phyloP scores from a whole-genome alignment of 805 yeast genomes.

The Kluyveromyces starmeri region DNA sequence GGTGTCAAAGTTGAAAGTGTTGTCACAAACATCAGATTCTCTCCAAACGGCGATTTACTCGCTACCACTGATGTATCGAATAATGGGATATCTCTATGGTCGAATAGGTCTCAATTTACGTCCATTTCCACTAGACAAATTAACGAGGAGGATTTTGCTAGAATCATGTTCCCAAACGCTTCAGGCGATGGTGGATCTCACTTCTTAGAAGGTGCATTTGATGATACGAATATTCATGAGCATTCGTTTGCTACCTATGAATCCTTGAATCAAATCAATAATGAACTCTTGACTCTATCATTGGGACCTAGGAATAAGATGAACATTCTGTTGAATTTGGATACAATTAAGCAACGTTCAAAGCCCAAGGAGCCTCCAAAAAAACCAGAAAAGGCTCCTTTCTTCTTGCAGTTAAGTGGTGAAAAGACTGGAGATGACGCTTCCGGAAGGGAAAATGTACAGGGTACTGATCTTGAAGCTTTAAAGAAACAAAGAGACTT shows the following conservation, averaged over 20 bases:
- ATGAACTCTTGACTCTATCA: slow-evolving; percentile 62
- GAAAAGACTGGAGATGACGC: slow-evolving; percentile 67
- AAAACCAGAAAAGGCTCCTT: slow-evolving; percentile 71
- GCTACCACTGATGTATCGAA: slow-evolving; percentile 91
- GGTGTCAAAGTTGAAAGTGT: slow-evolving; percentile 71
- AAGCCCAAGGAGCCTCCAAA: slow-evolving; percentile 86
- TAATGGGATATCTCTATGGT: slow-evolving; percentile 88
- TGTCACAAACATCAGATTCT: slow-evolving; percentile 71
- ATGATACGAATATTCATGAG: slow-evolving; percentile 30
- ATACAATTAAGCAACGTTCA: slow-evolving; percentile 74
- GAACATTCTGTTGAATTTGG: slow-evolving; percentile 71
- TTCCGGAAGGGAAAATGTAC: slow-evolving; percentile 31
- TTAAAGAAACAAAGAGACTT: slow-evolving; percentile 8
- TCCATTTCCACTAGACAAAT: slow-evolving; percentile 68
- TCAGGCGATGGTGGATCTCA: slow-evolving; percentile 71
- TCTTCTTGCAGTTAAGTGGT: slow-evolving; percentile 66
- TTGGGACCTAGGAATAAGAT: slow-evolving; percentile 70
- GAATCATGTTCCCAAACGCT: slow-evolving; percentile 58
- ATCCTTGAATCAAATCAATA: slow-evolving; percentile 54
- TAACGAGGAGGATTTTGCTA: slow-evolving; percentile 63
- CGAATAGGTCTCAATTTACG: slow-evolving; percentile 76
- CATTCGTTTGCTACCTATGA: slow-evolving; percentile 33
- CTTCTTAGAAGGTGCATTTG: slow-evolving; percentile 71
- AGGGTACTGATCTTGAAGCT: slow-evolving; percentile 7
- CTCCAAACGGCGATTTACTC: slow-evolving; percentile 80